Percentiles rank a stretch among this genome's conserved stretches.
Conservation (phyloP, 2,329 filamentous ascomycete species). For the Fusarium pseudograminearum region DNA sequence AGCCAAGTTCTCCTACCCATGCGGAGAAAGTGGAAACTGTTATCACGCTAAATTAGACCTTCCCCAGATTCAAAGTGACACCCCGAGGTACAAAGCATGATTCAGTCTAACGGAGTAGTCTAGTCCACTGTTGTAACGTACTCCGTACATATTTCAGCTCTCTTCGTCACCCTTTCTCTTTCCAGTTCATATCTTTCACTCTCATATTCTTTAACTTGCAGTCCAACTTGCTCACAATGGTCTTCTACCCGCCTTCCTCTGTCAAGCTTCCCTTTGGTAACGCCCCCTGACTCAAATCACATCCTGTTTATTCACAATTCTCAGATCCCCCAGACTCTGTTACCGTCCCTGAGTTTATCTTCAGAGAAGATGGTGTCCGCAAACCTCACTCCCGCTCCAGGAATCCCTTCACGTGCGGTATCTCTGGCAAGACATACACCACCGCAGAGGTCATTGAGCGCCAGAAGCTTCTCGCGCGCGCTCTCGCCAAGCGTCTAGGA, state of each 20-base stretch:
- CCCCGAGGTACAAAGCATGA: conserved; percentile 2
- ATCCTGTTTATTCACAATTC: background rate
- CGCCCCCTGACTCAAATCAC: conserved; percentile 1
- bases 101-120: background rate
- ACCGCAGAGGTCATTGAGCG: conserved; percentile 72
- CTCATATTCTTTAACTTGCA: background rate
- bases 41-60: conserved; percentile 27
- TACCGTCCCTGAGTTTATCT: conserved; percentile 81
- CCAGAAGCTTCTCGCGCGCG: conserved; percentile 75
- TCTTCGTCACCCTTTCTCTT: conserved; percentile 3
- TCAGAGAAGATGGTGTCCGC: conserved; percentile 77
- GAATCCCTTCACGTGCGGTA: conserved; percentile 81
- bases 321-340: conserved; percentile 77
- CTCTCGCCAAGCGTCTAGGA: conserved; percentile 76
- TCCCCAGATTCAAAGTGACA: conserved; percentile 28
- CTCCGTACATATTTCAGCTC: conserved; percentile 29
- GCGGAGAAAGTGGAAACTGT: conserved; percentile 28
- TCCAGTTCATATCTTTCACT: background rate
- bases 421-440: conserved; percentile 76
- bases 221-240: conserved; percentile 53
- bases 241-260: conserved; percentile 72
- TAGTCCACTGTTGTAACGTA: background rate
- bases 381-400: conserved; percentile 70
- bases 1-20: conserved; percentile 14
- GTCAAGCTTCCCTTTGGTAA: conserved; percentile 66